phyloP scores from a whole-genome alignment of 495 filamentous ascomycete genomes.

The Chaetomidium leptoderma region DNA sequence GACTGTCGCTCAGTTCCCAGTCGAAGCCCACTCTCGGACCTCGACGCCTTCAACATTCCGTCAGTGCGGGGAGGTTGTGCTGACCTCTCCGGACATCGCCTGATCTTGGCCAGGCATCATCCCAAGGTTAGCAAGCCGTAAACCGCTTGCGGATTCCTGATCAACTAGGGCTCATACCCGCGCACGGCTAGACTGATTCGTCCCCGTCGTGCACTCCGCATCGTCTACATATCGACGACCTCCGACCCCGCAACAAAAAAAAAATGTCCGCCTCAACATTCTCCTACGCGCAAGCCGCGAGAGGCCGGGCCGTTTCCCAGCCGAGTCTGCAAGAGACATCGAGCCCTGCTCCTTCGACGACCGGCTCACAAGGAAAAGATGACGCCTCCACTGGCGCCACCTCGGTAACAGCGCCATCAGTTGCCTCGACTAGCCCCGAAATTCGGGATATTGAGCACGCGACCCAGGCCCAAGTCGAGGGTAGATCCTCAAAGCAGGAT shows the following conservation, averaged over 20 bases:
- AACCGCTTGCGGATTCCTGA: constrained; percentile 5
- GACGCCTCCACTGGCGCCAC: constrained; percentile 52
- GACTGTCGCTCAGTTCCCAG: constrained; percentile 6
- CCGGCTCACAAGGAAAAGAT: constrained; percentile 57
- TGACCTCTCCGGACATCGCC: constrained; percentile 33
- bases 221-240: not conserved
- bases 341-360: constrained; percentile 61
- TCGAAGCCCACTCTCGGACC: constrained; percentile 1
- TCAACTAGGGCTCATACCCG: constrained; percentile 6
- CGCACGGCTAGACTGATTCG: not conserved
- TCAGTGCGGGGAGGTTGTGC: constrained; percentile 30
- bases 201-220: not conserved
- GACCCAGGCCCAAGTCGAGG: constrained; percentile 23
- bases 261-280: constrained; percentile 52
- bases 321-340: constrained; percentile 56
- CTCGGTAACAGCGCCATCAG: constrained; percentile 48
- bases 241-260: constrained; percentile 2
- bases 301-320: constrained; percentile 60
- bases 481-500: constrained; percentile 22
- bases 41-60: constrained; percentile 12
- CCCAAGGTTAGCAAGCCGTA: constrained; percentile 14
- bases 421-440: constrained; percentile 56
- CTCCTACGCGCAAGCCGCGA: constrained; percentile 95
- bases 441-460: constrained; percentile 33
- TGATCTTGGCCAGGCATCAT: constrained; percentile 17